Evolutionary conservation across 305 asterid species (phyloP).

Genomic region (Fraxinus velutina): DNA sequence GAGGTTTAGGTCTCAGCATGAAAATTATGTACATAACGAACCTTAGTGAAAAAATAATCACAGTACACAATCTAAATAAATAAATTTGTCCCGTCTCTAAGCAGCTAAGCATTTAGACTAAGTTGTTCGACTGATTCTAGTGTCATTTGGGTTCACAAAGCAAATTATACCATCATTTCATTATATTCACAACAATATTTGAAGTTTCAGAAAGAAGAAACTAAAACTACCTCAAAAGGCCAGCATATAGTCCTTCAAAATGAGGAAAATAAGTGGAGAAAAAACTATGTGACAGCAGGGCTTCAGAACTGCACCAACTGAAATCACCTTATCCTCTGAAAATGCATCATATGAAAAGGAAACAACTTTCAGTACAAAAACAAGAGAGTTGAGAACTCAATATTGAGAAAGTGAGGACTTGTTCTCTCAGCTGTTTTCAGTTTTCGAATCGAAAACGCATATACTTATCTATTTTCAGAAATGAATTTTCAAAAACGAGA

Average conservation of each 20-base stretch:
- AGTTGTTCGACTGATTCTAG: background rate
- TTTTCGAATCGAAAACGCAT: no score
- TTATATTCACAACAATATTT: background rate
- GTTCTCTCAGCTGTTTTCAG: no score
- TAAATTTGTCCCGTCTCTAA: background rate
- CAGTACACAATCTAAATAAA: background rate
- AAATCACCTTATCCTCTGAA: conserved; percentile 54
- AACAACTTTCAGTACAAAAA: background rate
- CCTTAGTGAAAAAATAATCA: no score
- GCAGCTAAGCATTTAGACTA: background rate
- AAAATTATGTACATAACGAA: background rate
- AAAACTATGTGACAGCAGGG: conserved; percentile 23
- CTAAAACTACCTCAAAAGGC: conserved; percentile 13
- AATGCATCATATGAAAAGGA: background rate
- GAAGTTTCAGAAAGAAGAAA: background rate
- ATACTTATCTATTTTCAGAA: no score
- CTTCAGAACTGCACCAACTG: conserved; percentile 31
- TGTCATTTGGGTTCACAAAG: background rate
- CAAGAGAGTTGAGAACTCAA: background rate
- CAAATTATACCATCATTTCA: background rate
- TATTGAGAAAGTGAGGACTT: background rate
- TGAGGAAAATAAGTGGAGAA: conserved; percentile 24
- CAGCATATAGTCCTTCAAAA: conserved; percentile 18
- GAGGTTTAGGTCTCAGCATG: background rate
- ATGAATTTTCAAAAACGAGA: no score